A percentile compares a stretch with the other conserved stretches of the same genome.
Evolutionary conservation across 169 alveolate species (phyloP).

Genomic region (Pseudocohnilembus persalinus): DNA sequence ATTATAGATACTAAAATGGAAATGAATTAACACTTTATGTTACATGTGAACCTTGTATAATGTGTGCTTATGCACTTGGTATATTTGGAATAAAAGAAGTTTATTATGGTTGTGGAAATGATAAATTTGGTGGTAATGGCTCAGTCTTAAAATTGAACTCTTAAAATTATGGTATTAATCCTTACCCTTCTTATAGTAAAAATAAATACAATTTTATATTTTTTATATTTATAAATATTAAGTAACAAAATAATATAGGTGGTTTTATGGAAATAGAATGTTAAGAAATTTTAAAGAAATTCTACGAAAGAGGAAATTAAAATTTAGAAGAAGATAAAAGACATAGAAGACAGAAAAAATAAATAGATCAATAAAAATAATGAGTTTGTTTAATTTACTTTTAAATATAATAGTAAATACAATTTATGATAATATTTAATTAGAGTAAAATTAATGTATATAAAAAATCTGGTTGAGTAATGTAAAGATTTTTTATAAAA

Average conservation of each 20-base stretch:
- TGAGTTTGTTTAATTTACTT: too few relatives aligned
- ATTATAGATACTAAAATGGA: too few relatives aligned
- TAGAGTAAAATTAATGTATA: too few relatives aligned
- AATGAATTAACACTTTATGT: slow-evolving; percentile 55
- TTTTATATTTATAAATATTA: background rate
- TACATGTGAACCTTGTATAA: slow-evolving; percentile 73
- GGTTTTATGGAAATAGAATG: slow-evolving; percentile 54
- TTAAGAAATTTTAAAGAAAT: slow-evolving; percentile 48
- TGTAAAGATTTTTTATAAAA: too few relatives aligned
- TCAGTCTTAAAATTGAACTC: slow-evolving; percentile 48
- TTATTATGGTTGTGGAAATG: slow-evolving; percentile 65
- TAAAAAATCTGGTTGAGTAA: too few relatives aligned
- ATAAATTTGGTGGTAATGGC: slow-evolving; percentile 73
- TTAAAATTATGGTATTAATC: slow-evolving; percentile 16
- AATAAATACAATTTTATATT: background rate
- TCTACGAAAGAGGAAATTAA: slow-evolving; percentile 58
- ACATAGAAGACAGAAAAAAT: slow-evolving; percentile 55
- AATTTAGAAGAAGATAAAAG: slow-evolving; percentile 63
- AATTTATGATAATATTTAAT: too few relatives aligned
- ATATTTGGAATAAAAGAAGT: slow-evolving; percentile 46
- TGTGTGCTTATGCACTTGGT: slow-evolving; percentile 64
- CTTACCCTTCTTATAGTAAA: slow-evolving; percentile 17
- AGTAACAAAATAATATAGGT: slow-evolving; percentile 45
- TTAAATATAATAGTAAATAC: too few relatives aligned
- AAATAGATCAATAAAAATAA: background rate